These are phyloP conservation scores for Haematococcus sp. DNA, from an alignment of 139 green algal genomes.

Conservation along the genomic window DNA sequence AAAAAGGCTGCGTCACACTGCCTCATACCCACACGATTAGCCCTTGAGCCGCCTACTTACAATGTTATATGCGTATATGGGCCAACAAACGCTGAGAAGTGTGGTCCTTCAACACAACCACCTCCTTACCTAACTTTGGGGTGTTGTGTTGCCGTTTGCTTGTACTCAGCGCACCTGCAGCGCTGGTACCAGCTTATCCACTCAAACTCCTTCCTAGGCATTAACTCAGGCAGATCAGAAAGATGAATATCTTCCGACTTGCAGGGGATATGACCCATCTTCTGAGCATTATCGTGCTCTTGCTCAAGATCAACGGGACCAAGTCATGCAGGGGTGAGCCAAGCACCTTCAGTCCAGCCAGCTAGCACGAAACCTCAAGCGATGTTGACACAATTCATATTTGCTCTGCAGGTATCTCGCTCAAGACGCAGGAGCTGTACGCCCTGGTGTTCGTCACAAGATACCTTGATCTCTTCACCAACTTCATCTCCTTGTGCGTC, in stretches of 20 bases:
- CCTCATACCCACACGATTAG: too few relatives aligned
- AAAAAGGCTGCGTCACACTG: too few relatives aligned
- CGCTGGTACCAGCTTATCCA: background rate
- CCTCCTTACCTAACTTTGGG: too few relatives aligned
- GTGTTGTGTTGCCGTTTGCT: too few relatives aligned
- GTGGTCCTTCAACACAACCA: too few relatives aligned
- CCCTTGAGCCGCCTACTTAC: too few relatives aligned
- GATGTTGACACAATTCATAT: background rate
- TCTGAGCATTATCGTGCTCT: constrained; percentile 86
- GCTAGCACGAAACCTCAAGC: background rate
- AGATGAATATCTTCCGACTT: constrained; percentile 75
- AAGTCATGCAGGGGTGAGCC: constrained; percentile 87
- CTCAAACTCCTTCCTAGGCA: background rate
- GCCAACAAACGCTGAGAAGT: too few relatives aligned
- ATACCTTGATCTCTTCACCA: constrained; percentile 96
- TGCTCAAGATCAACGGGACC: constrained; percentile 94
- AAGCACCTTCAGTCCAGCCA: background rate
- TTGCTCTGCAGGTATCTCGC: constrained; percentile 83
- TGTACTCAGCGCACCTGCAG: too few relatives aligned
- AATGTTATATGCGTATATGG: too few relatives aligned
- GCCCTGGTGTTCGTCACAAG: constrained; percentile 90
- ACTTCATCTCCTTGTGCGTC: constrained; percentile 87
- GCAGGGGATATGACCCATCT: constrained; percentile 96
- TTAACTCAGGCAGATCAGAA: constrained; percentile 74
- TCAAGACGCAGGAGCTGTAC: constrained; percentile 98